Evolutionary conservation across 1,284 basidiomycete species (phyloP), one percentile per base, ranked within the genome.

Genomic region (Schizopora paradoxa): DNA sequence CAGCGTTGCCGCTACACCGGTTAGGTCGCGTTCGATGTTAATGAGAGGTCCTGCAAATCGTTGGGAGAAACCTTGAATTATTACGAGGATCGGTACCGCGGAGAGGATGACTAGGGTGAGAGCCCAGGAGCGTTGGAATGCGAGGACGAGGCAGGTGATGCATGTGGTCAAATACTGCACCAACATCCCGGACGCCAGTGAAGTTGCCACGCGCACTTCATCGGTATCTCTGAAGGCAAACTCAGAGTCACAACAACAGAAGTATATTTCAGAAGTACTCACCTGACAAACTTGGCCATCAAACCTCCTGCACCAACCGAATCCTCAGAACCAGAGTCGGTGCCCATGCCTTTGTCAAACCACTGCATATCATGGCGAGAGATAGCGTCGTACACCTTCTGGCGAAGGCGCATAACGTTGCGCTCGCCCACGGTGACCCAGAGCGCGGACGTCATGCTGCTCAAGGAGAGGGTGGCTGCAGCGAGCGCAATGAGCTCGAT

Each of bases 221-320:
- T 99, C 94, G 2, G 91, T 95, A 65, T 98, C 93, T 55, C 93
- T 96, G 5, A 33, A 22, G 16, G 10, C 32, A 26, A 18, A 13
- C 13, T 43, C 11, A n/a, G 5, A 18, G n/a, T n/a, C n/a, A n/a
- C 23, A 46, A 51, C 45, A 32, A 28, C 45, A 23, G 48, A 47
- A 2, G 49, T 26, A 54, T 16, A 5, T 16, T 41, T 14, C 31
- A 32, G 28, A 31, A 2, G 2, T 6, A 67, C 80, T 57, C 53
- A 91, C 93, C 82, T 82, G 21, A 86, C 79, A 61, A 97, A 97
- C 61, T 92, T 91, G 43, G 90, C 82, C 92, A 97, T 96, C 35
- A 97, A 70, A 14, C 94, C 94, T 48, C 88, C 94, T 39, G 92
- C 90, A 49, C 91, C 91, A 44, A 86, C 66, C 31, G 69, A 60